Conservation (phyloP, 2,329 filamentous ascomycete genomes). For the Cladosporium colombiae region DNA sequence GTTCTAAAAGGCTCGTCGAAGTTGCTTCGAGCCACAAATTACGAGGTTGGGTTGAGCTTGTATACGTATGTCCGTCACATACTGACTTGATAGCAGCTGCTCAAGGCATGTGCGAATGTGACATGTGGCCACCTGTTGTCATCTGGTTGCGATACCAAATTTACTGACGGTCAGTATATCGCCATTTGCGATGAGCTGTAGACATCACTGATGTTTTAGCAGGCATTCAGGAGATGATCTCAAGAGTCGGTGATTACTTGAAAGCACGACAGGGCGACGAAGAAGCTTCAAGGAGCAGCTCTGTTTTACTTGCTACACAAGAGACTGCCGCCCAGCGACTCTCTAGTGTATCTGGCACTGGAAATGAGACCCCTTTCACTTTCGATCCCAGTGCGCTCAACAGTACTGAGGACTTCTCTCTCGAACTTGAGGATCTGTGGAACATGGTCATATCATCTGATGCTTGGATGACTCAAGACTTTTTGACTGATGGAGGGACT, state of each 20-base stretch:
- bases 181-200: not conserved
- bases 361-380: no score
- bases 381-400: not conserved
- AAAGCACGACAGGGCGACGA: not conserved
- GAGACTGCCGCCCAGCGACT: no score
- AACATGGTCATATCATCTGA: not conserved
- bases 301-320: no score
- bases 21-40: not conserved
- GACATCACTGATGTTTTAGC: not conserved
- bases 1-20: not conserved
- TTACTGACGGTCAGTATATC: not conserved
- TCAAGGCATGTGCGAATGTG: not conserved
- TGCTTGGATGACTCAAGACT: not conserved
- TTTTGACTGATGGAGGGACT: not conserved
- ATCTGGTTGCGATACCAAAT: not conserved
- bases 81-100: not conserved
- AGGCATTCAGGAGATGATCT: not conserved
- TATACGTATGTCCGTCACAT: not conserved
- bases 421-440: slow-evolving; percentile 1
- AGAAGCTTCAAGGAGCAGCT: not conserved
- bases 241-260: not conserved
- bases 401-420: not conserved
- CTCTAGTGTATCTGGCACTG: no score
- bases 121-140: not conserved
- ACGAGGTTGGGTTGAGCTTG: not conserved